These are phyloP conservation scores for Mycothermus thermophilus DNA, from an alignment of 495 filamentous ascomycete genomes.

Conservation along the genomic window DNA sequence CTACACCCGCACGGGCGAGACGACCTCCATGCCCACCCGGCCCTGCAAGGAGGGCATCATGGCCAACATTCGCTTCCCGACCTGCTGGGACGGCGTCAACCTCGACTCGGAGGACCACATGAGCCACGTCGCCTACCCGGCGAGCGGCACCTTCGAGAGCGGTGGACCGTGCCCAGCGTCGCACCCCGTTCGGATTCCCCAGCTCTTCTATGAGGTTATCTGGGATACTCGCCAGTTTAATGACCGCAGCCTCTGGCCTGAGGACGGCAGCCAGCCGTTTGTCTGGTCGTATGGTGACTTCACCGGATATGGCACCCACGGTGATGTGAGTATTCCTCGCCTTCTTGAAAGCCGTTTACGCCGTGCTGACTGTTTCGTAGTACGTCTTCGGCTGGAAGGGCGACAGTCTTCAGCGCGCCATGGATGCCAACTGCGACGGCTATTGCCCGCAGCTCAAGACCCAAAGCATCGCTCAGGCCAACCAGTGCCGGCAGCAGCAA, in stretches of 20 bases:
- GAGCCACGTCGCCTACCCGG: constrained; percentile 27
- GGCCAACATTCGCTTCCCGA: constrained; percentile 25
- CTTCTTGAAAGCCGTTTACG: no score
- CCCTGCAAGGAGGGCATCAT: constrained; percentile 28
- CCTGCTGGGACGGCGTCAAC: constrained; percentile 21
- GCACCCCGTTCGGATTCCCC: constrained; percentile 24
- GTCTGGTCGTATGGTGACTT: constrained; percentile 32
- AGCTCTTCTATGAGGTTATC: constrained; percentile 31
- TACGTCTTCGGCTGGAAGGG: constrained; percentile 33
- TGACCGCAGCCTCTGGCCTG: constrained; percentile 25
- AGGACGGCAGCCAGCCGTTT: constrained; percentile 32
- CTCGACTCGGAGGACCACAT: constrained; percentile 25
- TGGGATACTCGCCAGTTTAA: constrained; percentile 27
- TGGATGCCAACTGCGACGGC: constrained; percentile 22
- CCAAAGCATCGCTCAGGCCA: constrained; percentile 18
- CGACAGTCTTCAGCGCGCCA: constrained; percentile 24
- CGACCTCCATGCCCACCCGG: constrained; percentile 18
- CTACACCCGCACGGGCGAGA: constrained; percentile 22
- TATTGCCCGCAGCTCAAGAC: background rate
- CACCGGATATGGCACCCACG: constrained; percentile 28
- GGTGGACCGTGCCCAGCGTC: constrained; percentile 18
- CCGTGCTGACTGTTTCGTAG: no score
- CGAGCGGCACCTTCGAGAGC: constrained; percentile 19
- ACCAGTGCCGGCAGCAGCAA: constrained; percentile 21
- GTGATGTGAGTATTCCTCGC: no score